Evolutionary conservation across 169 alveolate species (phyloP).

Genomic region (Plasmodium cynomolgi): DNA sequence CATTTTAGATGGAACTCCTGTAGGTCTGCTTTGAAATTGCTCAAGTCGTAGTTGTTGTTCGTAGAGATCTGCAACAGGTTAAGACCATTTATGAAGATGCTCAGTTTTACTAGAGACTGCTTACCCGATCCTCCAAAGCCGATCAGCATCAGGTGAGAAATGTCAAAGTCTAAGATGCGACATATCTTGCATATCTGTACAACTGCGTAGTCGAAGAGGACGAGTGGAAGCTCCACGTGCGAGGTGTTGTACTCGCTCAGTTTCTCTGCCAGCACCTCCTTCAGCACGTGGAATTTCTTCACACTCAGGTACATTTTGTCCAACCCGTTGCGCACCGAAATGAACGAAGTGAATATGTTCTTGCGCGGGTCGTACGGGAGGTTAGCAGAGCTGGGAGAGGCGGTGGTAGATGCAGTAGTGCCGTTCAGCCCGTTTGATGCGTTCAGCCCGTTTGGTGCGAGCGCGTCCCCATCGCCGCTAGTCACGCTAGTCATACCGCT

Average conservation of each 20-base stretch:
- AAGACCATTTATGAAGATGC: conserved; percentile 92
- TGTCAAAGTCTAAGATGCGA: conserved; percentile 93
- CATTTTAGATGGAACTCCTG: conserved; percentile 94
- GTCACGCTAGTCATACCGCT: not conserved
- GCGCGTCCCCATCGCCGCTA: not conserved
- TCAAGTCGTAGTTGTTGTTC: conserved; percentile 91
- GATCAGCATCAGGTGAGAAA: conserved; percentile 94
- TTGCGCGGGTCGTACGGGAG: conserved; percentile 86
- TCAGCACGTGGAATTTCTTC: conserved; percentile 87
- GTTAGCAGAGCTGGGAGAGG: not conserved
- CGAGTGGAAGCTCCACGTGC: conserved; percentile 94
- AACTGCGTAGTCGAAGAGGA: conserved; percentile 95
- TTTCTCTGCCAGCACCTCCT: conserved; percentile 91
- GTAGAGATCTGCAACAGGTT: conserved; percentile 90
- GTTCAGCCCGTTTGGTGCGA: conserved; percentile 77
- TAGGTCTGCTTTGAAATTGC: conserved; percentile 91
- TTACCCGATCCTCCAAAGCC: conserved; percentile 99
- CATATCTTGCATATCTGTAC: conserved; percentile 94
- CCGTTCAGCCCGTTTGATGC: conserved; percentile 75
- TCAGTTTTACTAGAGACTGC: conserved; percentile 93
- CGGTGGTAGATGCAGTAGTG: not conserved
- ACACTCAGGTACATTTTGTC: conserved; percentile 90
- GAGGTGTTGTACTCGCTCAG: conserved; percentile 92
- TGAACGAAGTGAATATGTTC: conserved; percentile 89
- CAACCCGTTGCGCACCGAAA: conserved; percentile 91